Conservation (phyloP, 2,329 filamentous ascomycete genomes). For the Penicillium sp. region DNA sequence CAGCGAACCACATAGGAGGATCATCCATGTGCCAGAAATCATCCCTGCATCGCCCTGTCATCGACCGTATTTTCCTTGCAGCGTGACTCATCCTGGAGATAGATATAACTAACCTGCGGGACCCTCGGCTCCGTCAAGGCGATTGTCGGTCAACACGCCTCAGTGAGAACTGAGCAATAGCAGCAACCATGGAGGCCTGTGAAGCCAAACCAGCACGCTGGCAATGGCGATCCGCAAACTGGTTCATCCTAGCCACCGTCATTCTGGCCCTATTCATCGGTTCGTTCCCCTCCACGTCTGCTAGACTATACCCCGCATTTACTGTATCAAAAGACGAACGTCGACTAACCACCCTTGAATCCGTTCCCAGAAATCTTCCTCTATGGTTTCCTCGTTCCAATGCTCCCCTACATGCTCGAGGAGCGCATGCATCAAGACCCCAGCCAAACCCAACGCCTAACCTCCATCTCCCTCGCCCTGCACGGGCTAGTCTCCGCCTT, state of each 20-base stretch:
- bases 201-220: neutral
- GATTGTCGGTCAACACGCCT: neutral
- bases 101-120: neutral
- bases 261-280: neutral
- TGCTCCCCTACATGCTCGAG: constrained; percentile 37
- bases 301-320: neutral
- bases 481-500: constrained; percentile 31
- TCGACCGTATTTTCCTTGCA: neutral
- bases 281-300: neutral
- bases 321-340: neutral
- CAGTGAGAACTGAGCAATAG: neutral
- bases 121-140: neutral
- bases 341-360: neutral
- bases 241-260: constrained; percentile 4
- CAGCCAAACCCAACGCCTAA: constrained; percentile 29
- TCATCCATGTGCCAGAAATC: neutral
- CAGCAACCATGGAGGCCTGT: neutral
- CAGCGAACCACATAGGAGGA: neutral
- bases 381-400: constrained; percentile 38
- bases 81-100: neutral
- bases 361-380: constrained; percentile 33
- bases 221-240: neutral
- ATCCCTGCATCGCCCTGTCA: neutral
- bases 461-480: constrained; percentile 26
- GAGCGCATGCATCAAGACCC: constrained; percentile 28